These are phyloP conservation scores for Rhodotorula diobovata DNA, from an alignment of 768 basidiomycete species.

Conservation along the genomic window DNA sequence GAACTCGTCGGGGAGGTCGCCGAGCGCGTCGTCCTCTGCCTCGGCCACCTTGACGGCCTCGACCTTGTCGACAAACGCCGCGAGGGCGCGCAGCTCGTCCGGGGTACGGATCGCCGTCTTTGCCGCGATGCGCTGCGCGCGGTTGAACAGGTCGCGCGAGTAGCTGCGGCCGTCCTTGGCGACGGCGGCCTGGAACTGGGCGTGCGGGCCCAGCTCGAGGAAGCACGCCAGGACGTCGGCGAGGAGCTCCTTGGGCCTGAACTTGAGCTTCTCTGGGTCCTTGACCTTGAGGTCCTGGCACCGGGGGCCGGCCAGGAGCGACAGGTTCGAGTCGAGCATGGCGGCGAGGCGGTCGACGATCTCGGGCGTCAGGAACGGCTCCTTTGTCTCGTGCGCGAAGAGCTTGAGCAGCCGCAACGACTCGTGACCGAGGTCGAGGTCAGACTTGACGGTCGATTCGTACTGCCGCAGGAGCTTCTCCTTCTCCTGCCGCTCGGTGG, in stretches of 20 bases:
- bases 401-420: conserved; percentile 86
- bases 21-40: conserved; percentile 76
- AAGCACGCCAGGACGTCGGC: conserved; percentile 85
- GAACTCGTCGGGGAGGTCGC: conserved; percentile 92
- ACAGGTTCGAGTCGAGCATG: conserved; percentile 92
- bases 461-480: conserved; percentile 70
- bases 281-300: conserved; percentile 79
- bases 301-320: conserved; percentile 79
- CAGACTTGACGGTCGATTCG: conserved; percentile 77
- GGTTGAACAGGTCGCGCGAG: conserved; percentile 71
- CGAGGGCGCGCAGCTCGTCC: conserved; percentile 66
- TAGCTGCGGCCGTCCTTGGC: conserved; percentile 95
- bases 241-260: conserved; percentile 74
- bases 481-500: conserved; percentile 75
- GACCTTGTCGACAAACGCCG: conserved; percentile 69
- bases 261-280: conserved; percentile 81
- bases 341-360: conserved; percentile 92
- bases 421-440: conserved; percentile 77
- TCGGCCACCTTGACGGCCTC: conserved; percentile 75
- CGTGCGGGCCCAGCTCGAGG: conserved; percentile 74
- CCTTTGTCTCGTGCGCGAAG: conserved; percentile 85
- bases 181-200: conserved; percentile 74
- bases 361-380: conserved; percentile 91
- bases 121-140: conserved; percentile 64
- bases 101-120: conserved; percentile 66